Percentiles rank a stretch among this genome's conserved stretches.
Evolutionary conservation across 306 rosid species (phyloP).

Genomic region (Cotoneaster glaucophyllus): DNA sequence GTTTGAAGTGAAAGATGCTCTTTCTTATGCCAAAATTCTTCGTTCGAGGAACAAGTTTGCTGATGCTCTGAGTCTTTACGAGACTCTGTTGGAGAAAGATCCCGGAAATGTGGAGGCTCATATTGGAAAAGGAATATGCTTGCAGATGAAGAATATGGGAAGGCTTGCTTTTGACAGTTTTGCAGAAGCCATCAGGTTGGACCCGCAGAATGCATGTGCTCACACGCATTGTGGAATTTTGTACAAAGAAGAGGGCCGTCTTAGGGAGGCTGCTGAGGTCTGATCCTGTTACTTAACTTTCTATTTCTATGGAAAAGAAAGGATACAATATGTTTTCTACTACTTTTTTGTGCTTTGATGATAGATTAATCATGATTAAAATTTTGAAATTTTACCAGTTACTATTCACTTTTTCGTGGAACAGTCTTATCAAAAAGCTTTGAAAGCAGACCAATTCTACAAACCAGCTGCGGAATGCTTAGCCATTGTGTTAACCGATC

Average conservation of each 20-base stretch:
- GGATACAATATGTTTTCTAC: background rate
- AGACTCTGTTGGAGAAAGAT: slow-evolving; percentile 60
- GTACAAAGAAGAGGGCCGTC: slow-evolving; percentile 91
- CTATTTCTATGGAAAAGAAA: background rate
- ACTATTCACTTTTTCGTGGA: slow-evolving; percentile 27
- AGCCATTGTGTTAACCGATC: slow-evolving; percentile 95
- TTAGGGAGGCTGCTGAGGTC: slow-evolving; percentile 96
- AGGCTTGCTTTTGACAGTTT: slow-evolving; percentile 82
- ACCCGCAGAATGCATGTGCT: slow-evolving; percentile 80
- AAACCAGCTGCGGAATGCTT: slow-evolving; percentile 91
- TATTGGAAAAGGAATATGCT: slow-evolving; percentile 92
- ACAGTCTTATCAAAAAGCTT: slow-evolving; percentile 96
- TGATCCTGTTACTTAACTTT: slow-evolving; percentile 12
- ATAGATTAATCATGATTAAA: slow-evolving; percentile 6
- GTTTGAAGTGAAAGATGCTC: slow-evolving; percentile 57
- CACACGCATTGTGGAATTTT: slow-evolving; percentile 88
- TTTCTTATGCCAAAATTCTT: slow-evolving; percentile 69
- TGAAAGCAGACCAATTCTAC: slow-evolving; percentile 68
- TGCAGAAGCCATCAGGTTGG: slow-evolving; percentile 68
- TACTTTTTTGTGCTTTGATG: background rate
- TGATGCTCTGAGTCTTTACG: slow-evolving; percentile 78
- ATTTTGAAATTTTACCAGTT: slow-evolving; percentile 3
- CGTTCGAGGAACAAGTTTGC: slow-evolving; percentile 87
- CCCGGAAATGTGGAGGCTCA: slow-evolving; percentile 68
- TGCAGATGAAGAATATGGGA: slow-evolving; percentile 91